A percentile compares a stretch with the other conserved stretches of the same genome.
phyloP scores from a whole-genome alignment of 148 eudicot genomes.

The Silene uniflora region DNA sequence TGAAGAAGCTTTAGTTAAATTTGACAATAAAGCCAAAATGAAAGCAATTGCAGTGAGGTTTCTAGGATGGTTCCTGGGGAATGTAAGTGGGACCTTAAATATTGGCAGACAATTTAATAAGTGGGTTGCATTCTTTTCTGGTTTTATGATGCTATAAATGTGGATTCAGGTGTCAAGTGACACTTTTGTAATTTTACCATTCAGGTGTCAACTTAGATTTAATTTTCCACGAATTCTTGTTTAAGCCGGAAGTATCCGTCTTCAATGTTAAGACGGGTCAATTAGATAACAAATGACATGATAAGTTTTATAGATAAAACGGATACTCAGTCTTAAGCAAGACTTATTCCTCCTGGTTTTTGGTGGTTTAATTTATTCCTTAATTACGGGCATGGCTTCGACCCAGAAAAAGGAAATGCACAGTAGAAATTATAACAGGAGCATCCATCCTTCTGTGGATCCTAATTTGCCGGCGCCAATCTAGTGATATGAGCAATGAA shows the following conservation, averaged over 20 bases:
- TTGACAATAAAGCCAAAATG: slow-evolving; percentile 6
- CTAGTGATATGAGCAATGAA: too few relatives aligned
- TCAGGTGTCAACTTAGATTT: too few relatives aligned
- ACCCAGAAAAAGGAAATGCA: slow-evolving; percentile 50
- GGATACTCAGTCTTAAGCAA: too few relatives aligned
- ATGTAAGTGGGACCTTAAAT: slow-evolving; percentile 1
- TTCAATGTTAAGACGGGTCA: too few relatives aligned
- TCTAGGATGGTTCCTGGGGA: slow-evolving; percentile 24
- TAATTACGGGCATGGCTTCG: slow-evolving; percentile 39
- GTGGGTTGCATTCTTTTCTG: too few relatives aligned
- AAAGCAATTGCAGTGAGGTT: slow-evolving; percentile 14
- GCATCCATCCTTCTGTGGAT: slow-evolving; percentile 28
- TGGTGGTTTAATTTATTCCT: too few relatives aligned
- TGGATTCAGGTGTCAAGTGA: slow-evolving; percentile 1
- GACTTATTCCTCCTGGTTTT: too few relatives aligned
- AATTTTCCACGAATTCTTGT: too few relatives aligned
- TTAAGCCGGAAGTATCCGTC: too few relatives aligned
- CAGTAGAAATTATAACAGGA: too few relatives aligned
- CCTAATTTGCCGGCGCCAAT: slow-evolving; percentile 27
- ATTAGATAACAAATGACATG: too few relatives aligned
- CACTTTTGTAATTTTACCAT: not conserved
- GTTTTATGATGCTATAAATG: slow-evolving; percentile 2
- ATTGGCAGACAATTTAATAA: not conserved
- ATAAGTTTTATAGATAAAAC: too few relatives aligned
- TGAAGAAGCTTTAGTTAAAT: slow-evolving; percentile 10